Conservation (phyloP, 441 rosid species). For the Hypseocharis bilobata region DNA sequence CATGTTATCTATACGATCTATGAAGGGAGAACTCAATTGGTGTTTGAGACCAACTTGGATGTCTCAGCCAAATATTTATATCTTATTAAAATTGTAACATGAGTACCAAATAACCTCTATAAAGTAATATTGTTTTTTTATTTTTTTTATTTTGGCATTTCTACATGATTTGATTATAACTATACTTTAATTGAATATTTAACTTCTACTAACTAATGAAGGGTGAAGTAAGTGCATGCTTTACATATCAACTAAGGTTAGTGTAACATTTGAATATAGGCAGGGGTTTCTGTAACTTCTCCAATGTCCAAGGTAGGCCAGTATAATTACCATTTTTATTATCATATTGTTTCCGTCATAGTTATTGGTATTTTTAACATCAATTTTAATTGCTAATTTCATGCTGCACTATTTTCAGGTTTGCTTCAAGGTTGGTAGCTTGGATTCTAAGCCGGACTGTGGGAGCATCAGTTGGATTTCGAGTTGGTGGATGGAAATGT, state of each 20-base stretch:
- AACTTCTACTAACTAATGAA: not conserved
- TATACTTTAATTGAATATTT: not conserved
- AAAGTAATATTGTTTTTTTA: no score
- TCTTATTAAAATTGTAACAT: not conserved
- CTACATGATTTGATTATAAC: not conserved
- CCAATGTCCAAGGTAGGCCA: not conserved
- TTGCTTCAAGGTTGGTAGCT: conserved; percentile 74
- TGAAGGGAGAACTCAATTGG: not conserved
- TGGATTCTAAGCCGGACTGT: conserved; percentile 72
- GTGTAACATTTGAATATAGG: not conserved
- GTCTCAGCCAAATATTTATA: not conserved
- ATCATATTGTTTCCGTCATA: not conserved
- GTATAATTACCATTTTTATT: not conserved
- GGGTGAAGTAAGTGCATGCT: not conserved
- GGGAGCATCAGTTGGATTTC: conserved; percentile 71
- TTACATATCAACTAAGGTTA: not conserved
- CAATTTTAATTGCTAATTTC: conserved; percentile 12
- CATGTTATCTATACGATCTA: not conserved
- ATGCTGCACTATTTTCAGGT: conserved; percentile 37
- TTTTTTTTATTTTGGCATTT: not conserved
- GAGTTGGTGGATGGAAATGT: conserved; percentile 92
- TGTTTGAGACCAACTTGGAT: not conserved
- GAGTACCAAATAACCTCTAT: no score
- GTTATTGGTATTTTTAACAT: not conserved
- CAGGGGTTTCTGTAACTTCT: not conserved